Evolutionary conservation across 495 filamentous ascomycete genomes (phyloP).

Genomic region (Trichocladium uniseriatum): DNA sequence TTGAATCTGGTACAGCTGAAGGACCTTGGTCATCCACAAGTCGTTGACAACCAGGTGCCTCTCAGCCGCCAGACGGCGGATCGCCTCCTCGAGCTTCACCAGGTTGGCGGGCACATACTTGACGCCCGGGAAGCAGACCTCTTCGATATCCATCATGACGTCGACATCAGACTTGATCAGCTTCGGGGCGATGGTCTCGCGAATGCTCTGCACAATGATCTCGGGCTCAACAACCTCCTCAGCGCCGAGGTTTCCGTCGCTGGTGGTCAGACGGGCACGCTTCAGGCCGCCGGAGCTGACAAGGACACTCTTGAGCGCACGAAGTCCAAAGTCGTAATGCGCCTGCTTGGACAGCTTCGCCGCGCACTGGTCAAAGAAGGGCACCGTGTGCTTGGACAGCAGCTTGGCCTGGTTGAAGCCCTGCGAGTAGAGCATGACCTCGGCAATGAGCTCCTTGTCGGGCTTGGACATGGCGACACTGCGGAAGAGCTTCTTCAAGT

Average conservation of each 20-base stretch:
- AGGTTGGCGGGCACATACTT: constrained; percentile 85
- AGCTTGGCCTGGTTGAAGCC: constrained; percentile 93
- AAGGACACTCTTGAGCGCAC: constrained; percentile 95
- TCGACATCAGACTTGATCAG: constrained; percentile 84
- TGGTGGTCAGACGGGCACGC: constrained; percentile 60
- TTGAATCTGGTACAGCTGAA: constrained; percentile 97
- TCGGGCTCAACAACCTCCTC: constrained; percentile 85
- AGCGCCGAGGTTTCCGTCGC: constrained; percentile 47
- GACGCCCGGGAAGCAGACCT: constrained; percentile 81
- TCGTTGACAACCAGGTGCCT: constrained; percentile 81
- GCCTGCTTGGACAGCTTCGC: constrained; percentile 82
- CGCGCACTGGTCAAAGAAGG: constrained; percentile 91
- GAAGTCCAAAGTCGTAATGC: constrained; percentile 96
- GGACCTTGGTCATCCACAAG: constrained; percentile 90
- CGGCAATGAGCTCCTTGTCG: constrained; percentile 97
- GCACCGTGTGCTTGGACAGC: constrained; percentile 87
- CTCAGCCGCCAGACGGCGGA: constrained; percentile 71
- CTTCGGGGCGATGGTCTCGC: constrained; percentile 97
- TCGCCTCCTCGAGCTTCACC: constrained; percentile 66
- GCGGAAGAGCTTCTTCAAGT: constrained; percentile 97
- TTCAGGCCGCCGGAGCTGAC: constrained; percentile 96
- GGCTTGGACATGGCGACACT: constrained; percentile 99
- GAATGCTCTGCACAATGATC: constrained; percentile 96
- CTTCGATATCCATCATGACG: constrained; percentile 76
- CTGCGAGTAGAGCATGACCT: constrained; percentile 99